These are phyloP conservation scores for Lolium multiflorum DNA, from an alignment of 176 grass and related monocot genomes.

Conservation along the genomic window DNA sequence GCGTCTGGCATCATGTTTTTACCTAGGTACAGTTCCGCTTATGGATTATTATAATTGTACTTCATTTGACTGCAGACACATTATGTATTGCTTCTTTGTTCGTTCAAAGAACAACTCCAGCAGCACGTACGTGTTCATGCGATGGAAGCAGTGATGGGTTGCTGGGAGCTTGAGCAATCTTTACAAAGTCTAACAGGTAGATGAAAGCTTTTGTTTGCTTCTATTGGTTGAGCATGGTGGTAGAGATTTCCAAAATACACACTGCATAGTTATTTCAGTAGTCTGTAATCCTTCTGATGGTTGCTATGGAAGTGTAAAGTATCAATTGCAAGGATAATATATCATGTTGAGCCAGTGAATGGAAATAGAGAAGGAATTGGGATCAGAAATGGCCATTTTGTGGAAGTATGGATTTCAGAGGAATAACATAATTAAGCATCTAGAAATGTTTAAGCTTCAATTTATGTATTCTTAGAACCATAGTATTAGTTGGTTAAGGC, in stretches of 20 bases:
- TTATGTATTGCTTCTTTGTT: slow-evolving; percentile 90
- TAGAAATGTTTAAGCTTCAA: neutral
- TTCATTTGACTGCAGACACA: slow-evolving; percentile 68
- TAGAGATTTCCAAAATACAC: neutral
- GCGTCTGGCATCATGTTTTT: neutral
- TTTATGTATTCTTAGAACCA: no score
- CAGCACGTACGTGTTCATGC: slow-evolving; percentile 99
- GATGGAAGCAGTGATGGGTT: slow-evolving; percentile 99
- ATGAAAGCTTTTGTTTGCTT: neutral
- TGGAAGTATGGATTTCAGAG: neutral
- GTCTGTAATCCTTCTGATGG: no score
- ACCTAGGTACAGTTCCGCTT: neutral
- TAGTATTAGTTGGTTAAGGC: no score
- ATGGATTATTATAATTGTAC: slow-evolving; percentile 38
- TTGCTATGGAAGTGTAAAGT: no score
- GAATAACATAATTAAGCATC: neutral
- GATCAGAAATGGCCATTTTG: neutral
- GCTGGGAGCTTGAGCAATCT: slow-evolving; percentile 98
- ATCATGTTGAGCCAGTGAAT: neutral
- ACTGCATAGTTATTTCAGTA: neutral
- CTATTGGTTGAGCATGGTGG: slow-evolving; percentile 4
- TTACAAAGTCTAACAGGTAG: slow-evolving; percentile 96
- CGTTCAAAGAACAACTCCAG: slow-evolving; percentile 98
- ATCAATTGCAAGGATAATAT: neutral
- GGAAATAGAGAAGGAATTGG: neutral